These are phyloP conservation scores for Mycena galericulata DNA, from an alignment of 768 basidiomycete genomes.

Conservation along the genomic window DNA sequence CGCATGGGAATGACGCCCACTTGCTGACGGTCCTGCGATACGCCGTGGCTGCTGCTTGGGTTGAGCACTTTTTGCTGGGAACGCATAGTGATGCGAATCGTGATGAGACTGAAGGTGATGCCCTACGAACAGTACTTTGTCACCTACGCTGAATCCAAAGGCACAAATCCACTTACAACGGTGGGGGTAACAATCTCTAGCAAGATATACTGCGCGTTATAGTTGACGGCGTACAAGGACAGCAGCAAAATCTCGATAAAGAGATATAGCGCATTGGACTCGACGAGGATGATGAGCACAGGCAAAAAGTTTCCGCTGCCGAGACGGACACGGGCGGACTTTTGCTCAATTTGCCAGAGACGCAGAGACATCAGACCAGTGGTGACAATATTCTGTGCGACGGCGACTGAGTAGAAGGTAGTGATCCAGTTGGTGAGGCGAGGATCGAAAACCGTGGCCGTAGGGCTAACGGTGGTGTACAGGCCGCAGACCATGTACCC, in stretches of 20 bases:
- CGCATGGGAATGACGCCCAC: slow-evolving; percentile 24
- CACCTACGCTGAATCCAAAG: neutral
- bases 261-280: slow-evolving; percentile 37
- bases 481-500: slow-evolving; percentile 32
- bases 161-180: slow-evolving; percentile 18
- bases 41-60: neutral
- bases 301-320: slow-evolving; percentile 25
- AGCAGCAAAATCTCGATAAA: slow-evolving; percentile 35
- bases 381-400: slow-evolving; percentile 37
- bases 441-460: slow-evolving; percentile 27
- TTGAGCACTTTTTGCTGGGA: neutral
- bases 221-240: slow-evolving; percentile 27
- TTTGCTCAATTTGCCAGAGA: slow-evolving; percentile 29
- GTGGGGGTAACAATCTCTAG: slow-evolving; percentile 33
- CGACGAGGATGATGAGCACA: slow-evolving; percentile 33
- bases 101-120: slow-evolving; percentile 30
- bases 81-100: slow-evolving; percentile 25
- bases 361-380: slow-evolving; percentile 38
- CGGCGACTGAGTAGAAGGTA: slow-evolving; percentile 35
- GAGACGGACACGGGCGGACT: slow-evolving; percentile 24
- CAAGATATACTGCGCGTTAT: slow-evolving; percentile 37
- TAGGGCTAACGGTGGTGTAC: slow-evolving; percentile 25
- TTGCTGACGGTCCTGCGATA: neutral
- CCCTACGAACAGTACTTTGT: slow-evolving; percentile 25
- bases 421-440: slow-evolving; percentile 35